These are phyloP conservation scores for Diaporthe destruens DNA, from an alignment of 2,329 filamentous ascomycete species.

Conservation along the genomic window DNA sequence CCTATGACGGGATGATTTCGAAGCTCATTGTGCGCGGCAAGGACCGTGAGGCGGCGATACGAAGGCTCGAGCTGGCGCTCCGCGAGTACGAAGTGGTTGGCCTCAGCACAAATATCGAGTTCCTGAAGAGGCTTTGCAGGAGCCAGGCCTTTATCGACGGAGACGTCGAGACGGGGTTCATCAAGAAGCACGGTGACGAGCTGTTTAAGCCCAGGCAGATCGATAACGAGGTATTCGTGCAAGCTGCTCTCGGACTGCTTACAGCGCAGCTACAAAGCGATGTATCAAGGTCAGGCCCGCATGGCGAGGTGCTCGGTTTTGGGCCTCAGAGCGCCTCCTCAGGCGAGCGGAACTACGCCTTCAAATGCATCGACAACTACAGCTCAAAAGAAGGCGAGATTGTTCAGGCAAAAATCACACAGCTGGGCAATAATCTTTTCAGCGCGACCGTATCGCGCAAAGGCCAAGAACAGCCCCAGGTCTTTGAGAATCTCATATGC, in stretches of 20 bases:
- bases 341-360: conserved; percentile 61
- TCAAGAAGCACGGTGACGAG: conserved; percentile 85
- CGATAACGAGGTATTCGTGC: conserved; percentile 81
- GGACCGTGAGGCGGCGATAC: conserved; percentile 83
- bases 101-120: conserved; percentile 95
- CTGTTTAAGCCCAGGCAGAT: conserved; percentile 77
- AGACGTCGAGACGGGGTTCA: conserved; percentile 95
- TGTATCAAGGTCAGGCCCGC: conserved; percentile 51
- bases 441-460: conserved; percentile 60
- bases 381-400: conserved; percentile 74
- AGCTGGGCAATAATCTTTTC: conserved; percentile 62
- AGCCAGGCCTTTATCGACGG: conserved; percentile 86
- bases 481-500: conserved; percentile 61
- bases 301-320: conserved; percentile 68
- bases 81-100: conserved; percentile 94
- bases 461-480: conserved; percentile 52
- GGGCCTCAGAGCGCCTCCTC: conserved; percentile 56
- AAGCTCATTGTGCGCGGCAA: conserved; percentile 93
- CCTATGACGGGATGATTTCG: conserved; percentile 99
- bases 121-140: conserved; percentile 87
- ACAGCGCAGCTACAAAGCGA: conserved; percentile 59
- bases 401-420: conserved; percentile 64
- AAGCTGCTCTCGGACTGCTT: conserved; percentile 85
- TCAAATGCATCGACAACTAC: conserved; percentile 71
- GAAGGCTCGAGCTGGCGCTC: conserved; percentile 83